A percentile compares a stretch with the other conserved stretches of the same genome.
phyloP scores from a whole-genome alignment of 2,329 filamentous ascomycete genomes.

The Fusarium sp. region DNA sequence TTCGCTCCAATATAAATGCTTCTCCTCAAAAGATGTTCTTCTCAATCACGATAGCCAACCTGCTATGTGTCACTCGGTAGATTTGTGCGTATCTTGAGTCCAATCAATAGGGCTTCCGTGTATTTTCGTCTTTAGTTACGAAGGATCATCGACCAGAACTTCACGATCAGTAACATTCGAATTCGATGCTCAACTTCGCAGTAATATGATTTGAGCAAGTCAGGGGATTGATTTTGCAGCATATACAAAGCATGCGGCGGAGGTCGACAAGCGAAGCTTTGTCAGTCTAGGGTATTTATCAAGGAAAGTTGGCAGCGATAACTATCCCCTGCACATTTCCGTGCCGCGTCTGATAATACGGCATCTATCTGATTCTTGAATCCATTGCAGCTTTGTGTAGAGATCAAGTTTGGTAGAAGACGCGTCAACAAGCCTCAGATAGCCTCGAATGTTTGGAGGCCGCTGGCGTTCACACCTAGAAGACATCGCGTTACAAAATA shows the following conservation, averaged over 20 bases:
- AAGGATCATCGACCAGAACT: too few species aligned
- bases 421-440: too few species aligned
- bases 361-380: neutral
- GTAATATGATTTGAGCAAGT: fast-evolving
- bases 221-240: too few species aligned
- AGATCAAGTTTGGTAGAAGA: neutral
- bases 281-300: neutral
- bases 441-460: neutral
- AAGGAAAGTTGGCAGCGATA: neutral
- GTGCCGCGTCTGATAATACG: neutral
- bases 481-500: neutral
- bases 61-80: neutral
- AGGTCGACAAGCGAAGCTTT: neutral
- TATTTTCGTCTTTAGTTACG: neutral
- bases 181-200: too few species aligned
- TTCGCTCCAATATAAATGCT: neutral
- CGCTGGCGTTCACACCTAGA: too few species aligned
- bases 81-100: neutral
- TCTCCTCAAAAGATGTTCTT: neutral
- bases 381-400: neutral
- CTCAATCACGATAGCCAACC: too few species aligned
- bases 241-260: neutral
- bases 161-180: neutral
- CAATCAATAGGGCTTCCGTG: too few species aligned
- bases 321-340: neutral